These are phyloP conservation scores for Cyberlindnera japonica DNA, from an alignment of 805 yeast genomes.

Conservation along the genomic window DNA sequence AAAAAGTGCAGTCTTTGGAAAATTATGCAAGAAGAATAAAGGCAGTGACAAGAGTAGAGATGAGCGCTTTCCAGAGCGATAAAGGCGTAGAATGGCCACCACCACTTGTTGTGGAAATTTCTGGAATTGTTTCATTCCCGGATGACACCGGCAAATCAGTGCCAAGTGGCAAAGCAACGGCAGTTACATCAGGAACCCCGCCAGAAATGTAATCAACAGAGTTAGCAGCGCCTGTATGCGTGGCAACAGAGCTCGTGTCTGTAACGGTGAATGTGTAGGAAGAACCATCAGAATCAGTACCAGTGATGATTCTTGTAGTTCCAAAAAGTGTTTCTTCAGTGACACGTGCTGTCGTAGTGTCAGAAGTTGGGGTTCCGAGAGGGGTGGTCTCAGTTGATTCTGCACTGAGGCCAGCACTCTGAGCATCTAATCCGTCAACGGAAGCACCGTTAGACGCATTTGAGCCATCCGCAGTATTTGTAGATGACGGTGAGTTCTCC, in stretches of 20 bases:
- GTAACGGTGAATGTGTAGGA: too few species aligned
- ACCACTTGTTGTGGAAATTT: slow-evolving; percentile 10
- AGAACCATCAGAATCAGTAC: background rate
- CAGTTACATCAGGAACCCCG: background rate
- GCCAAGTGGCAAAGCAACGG: background rate
- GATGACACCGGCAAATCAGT: background rate
- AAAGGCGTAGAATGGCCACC: slow-evolving; percentile 6
- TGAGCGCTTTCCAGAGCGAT: slow-evolving; percentile 5
- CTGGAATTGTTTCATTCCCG: slow-evolving; percentile 6
- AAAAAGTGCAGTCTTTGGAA: too few species aligned
- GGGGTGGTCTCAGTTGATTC: background rate
- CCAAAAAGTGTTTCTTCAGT: too few species aligned
- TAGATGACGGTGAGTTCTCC: too few species aligned
- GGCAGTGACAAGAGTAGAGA: slow-evolving; percentile 2
- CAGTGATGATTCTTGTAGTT: too few species aligned
- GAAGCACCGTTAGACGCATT: too few species aligned
- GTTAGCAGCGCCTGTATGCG: slow-evolving; percentile 3
- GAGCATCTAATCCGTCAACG: background rate
- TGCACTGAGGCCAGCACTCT: background rate
- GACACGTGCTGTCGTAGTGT: too few species aligned
- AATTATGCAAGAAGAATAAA: slow-evolving; percentile 5
- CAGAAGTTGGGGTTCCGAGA: background rate
- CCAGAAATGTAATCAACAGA: slow-evolving; percentile 9
- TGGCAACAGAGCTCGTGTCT: background rate
- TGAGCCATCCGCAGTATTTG: too few species aligned